phyloP scores from a whole-genome alignment of 306 rosid genomes.

The Hippophae rhamnoides region DNA sequence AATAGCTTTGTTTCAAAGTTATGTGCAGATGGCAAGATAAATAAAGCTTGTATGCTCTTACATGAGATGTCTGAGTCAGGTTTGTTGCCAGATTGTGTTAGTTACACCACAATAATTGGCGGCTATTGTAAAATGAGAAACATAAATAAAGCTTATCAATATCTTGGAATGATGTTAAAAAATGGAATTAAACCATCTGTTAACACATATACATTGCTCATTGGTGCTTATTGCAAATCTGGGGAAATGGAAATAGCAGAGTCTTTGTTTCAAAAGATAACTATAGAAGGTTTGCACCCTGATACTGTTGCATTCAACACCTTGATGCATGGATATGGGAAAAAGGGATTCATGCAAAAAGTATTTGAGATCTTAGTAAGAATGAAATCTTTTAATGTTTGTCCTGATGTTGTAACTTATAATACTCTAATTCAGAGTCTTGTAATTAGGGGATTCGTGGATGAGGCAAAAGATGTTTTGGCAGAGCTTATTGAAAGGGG shows the following conservation, averaged over 20 bases:
- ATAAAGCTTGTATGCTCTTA: conserved; percentile 22
- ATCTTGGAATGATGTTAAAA: conserved; percentile 29
- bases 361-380: conserved; percentile 23
- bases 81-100: conserved; percentile 23
- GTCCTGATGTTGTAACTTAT: conserved; percentile 29
- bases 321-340: conserved; percentile 32
- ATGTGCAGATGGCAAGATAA: conserved; percentile 22
- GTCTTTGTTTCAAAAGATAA: conserved; percentile 19
- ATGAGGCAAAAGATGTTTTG: conserved; percentile 27
- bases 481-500: conserved; percentile 30
- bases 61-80: conserved; percentile 25
- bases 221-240: conserved; percentile 22
- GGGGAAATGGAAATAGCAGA: conserved; percentile 31
- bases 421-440: conserved; percentile 37
- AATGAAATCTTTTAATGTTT: conserved; percentile 22
- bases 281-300: conserved; percentile 21
- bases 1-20: conserved; percentile 27
- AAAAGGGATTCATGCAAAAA: conserved; percentile 28
- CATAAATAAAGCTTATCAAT: conserved; percentile 12
- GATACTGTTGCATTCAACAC: conserved; percentile 26
- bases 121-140: conserved; percentile 27
- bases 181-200: conserved; percentile 25
- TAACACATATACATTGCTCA: conserved; percentile 19
- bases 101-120: conserved; percentile 26
- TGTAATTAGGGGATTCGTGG: conserved; percentile 20